phyloP scores from a whole-genome alignment of 1,284 basidiomycete species.

The Pholiota adiposa region DNA sequence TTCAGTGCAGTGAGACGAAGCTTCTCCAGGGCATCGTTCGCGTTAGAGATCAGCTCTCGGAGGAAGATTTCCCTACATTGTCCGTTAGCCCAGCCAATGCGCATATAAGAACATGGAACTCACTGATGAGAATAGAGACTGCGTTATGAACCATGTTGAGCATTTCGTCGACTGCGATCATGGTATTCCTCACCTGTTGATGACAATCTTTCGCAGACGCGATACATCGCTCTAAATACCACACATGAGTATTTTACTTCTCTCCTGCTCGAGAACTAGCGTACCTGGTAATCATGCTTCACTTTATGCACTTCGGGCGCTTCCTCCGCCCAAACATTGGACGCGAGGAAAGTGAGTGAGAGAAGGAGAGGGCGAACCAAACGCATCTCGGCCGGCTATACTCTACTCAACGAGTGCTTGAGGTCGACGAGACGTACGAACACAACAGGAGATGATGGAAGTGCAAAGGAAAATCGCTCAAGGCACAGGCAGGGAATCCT shows the following conservation, averaged over 20 bases:
- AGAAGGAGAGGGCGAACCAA: constrained; percentile 57
- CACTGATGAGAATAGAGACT: constrained; percentile 82
- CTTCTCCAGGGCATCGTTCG: constrained; percentile 95
- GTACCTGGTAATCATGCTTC: constrained; percentile 82
- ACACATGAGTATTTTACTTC: constrained; percentile 4
- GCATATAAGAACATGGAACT: constrained; percentile 25
- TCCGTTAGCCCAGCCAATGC: background rate
- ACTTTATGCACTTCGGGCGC: constrained; percentile 47
- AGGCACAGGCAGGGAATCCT: background rate
- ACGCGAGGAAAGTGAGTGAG: constrained; percentile 52
- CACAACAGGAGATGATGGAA: background rate
- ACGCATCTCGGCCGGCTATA: constrained; percentile 52
- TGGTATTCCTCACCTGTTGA: constrained; percentile 67
- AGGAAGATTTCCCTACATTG: constrained; percentile 84
- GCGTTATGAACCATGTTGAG: constrained; percentile 14
- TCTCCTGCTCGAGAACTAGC: constrained; percentile 23
- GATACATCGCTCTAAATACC: constrained; percentile 88
- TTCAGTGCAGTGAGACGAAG: constrained; percentile 83
- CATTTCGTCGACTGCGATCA: background rate
- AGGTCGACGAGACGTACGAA: background rate
- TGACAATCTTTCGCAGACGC: constrained; percentile 89
- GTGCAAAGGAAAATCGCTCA: background rate
- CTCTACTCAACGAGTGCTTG: constrained; percentile 12
- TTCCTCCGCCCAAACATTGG: constrained; percentile 57
- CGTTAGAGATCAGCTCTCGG: constrained; percentile 91